Evolutionary conservation across 176 grass and related monocot genomes (phyloP).

Genomic region (Cenchrus americanus): DNA sequence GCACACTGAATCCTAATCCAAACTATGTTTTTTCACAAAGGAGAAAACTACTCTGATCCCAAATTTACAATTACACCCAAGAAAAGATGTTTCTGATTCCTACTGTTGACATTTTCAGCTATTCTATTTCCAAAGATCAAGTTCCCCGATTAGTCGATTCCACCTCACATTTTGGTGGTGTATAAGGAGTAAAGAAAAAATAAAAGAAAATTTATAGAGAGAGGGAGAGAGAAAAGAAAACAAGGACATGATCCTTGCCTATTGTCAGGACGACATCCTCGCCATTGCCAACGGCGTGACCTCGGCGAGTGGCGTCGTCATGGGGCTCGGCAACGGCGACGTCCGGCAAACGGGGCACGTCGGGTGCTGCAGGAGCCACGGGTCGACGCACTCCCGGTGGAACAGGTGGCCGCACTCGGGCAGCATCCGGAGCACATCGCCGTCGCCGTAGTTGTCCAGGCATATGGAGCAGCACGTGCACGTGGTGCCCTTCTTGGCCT

Average conservation of each 20-base stretch:
- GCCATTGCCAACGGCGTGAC: slow-evolving; percentile 56
- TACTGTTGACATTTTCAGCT: slow-evolving; percentile 18
- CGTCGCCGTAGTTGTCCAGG: slow-evolving; percentile 77
- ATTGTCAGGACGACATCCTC: slow-evolving; percentile 35
- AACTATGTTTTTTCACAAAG: slow-evolving; percentile 11
- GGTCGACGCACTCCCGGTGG: slow-evolving; percentile 81
- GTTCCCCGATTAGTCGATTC: not conserved
- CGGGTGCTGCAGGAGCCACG: slow-evolving; percentile 73
- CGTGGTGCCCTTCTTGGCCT: slow-evolving; percentile 51
- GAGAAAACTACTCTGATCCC: slow-evolving; percentile 11
- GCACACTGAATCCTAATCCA: slow-evolving; percentile 29
- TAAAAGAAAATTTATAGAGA: slow-evolving; percentile 10
- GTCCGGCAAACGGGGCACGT: slow-evolving; percentile 96
- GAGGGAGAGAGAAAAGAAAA: not conserved
- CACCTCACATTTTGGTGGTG: slow-evolving; percentile 8
- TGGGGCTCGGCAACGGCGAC: slow-evolving; percentile 80
- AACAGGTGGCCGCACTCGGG: slow-evolving; percentile 90
- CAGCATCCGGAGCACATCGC: slow-evolving; percentile 76
- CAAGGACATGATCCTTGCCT: slow-evolving; percentile 7
- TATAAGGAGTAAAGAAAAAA: slow-evolving; percentile 1
- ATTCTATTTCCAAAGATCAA: not conserved
- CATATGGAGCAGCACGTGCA: slow-evolving; percentile 87
- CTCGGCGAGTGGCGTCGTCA: slow-evolving; percentile 78
- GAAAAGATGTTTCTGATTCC: slow-evolving; percentile 27
- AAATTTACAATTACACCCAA: slow-evolving; percentile 51